These are phyloP conservation scores for Inonotus obliquus DNA, from an alignment of 1,284 basidiomycete genomes.

Conservation along the genomic window DNA sequence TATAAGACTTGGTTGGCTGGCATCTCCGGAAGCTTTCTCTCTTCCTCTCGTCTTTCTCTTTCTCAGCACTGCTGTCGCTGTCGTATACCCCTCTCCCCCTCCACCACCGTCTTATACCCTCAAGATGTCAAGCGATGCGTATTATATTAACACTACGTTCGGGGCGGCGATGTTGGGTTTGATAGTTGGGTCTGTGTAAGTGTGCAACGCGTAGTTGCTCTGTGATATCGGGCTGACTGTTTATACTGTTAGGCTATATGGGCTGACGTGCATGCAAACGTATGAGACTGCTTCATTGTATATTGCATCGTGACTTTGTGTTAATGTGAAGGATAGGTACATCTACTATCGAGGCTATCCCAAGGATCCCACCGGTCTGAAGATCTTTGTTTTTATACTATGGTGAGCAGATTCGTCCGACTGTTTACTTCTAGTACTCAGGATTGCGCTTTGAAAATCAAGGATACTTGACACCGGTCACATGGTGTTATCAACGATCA, in stretches of 20 bases:
- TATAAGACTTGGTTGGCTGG: background rate
- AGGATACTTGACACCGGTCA: conserved; percentile 26
- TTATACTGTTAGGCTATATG: conserved; percentile 24
- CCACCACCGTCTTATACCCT: background rate
- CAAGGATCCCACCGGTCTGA: conserved; percentile 22
- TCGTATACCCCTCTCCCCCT: background rate
- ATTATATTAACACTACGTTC: conserved; percentile 23
- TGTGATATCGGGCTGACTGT: background rate
- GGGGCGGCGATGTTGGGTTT: conserved; percentile 27
- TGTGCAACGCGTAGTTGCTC: background rate
- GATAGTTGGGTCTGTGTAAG: conserved; percentile 26
- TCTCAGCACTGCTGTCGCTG: background rate
- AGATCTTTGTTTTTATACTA: conserved; percentile 24
- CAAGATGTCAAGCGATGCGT: background rate
- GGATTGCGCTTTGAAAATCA: background rate
- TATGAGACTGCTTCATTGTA: conserved; percentile 11
- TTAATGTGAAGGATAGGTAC: background rate
- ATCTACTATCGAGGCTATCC: conserved; percentile 22
- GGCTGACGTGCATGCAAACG: conserved; percentile 28
- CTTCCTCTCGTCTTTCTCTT: background rate
- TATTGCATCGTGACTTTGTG: background rate
- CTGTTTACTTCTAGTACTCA: background rate
- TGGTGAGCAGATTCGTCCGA: conserved; percentile 16
- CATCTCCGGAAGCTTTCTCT: background rate
- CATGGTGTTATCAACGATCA: conserved; percentile 25